phyloP scores from a whole-genome alignment of 768 basidiomycete species.

The Trametes coccinea region DNA sequence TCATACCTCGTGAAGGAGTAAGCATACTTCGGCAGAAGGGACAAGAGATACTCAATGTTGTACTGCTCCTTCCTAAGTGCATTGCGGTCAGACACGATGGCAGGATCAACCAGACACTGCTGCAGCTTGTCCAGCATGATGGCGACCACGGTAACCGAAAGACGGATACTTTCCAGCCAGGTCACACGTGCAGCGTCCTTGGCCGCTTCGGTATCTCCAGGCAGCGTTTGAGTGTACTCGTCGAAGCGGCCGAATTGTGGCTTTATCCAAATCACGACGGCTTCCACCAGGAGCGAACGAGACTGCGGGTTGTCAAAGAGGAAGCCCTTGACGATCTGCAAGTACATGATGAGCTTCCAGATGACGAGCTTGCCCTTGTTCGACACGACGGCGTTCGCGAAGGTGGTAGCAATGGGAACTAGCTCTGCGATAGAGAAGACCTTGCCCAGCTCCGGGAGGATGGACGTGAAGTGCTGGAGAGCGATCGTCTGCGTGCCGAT shows the following conservation, averaged over 20 bases:
- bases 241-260: constrained; percentile 93
- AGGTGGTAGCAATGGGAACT: constrained; percentile 82
- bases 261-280: constrained; percentile 91
- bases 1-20: background rate
- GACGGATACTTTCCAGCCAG: constrained; percentile 90
- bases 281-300: constrained; percentile 79
- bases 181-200: constrained; percentile 75
- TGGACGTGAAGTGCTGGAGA: constrained; percentile 89
- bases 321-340: constrained; percentile 87
- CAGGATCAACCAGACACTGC: constrained; percentile 70
- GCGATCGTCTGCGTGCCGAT: constrained; percentile 96
- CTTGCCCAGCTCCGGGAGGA: constrained; percentile 83
- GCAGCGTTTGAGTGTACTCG: constrained; percentile 64
- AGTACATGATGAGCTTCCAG: constrained; percentile 92
- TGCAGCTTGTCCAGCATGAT: constrained; percentile 91
- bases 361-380: constrained; percentile 86
- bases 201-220: constrained; percentile 64
- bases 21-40: constrained; percentile 79
- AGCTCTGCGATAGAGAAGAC: constrained; percentile 82
- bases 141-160: constrained; percentile 86
- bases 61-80: constrained; percentile 82
- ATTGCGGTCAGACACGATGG: constrained; percentile 58
- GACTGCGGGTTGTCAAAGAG: constrained; percentile 82
- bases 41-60: constrained; percentile 83
- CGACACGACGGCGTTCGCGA: constrained; percentile 78